Evolutionary conservation across 1,284 basidiomycete genomes (phyloP), one percentile per base, ranked within the genome.

Genomic region (Cryptococcus sp.): DNA sequence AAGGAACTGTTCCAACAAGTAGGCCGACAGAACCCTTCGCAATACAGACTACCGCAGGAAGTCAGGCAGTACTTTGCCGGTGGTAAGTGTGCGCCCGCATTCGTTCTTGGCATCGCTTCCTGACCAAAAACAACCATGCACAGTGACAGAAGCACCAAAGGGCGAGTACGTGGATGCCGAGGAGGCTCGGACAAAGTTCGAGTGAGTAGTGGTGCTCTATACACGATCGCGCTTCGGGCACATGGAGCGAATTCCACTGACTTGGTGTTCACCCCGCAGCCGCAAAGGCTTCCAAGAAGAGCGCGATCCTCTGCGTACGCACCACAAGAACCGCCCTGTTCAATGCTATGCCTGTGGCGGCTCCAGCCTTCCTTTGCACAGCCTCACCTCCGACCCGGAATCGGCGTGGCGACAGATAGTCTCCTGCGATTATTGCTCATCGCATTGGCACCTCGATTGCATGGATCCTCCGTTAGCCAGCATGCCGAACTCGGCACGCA

Each of bases 381-480:
- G 68, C 10, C 59, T 68, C 22, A 68, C 68, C 10, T 69, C 69
- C 17, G 74, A 77, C 49, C 74, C 74, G 4, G 72, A 71, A 40
- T 66, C 73, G 6, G 52, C 69, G 31, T 77, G 74, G 72, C 78
- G 83, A 42, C 78, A 78, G 46, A 93, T 98, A 50, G 82, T 97
- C 62, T 91, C 91, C 39, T 99, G 95, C 78, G 96, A 99, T 80
- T 93, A 94, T 74, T 99, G 96, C 80, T 84, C 85, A 58, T 83
- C 95, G 56, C 90, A 95, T 77, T 99, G 95, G 91, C 95, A 99
- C 76, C 84, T 98, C 56, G 95, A 99, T 76, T 99, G 95, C 73
- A 82, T 99, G 38, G 88, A 90, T 68, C 96, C 95, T 19, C 95
- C 96, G 2, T 81, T 97, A 67, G 82, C 88, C 20, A 84, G 83